Base-by-base conservation (phyloP, 2,329 filamentous ascomycete genomes). In the Nemania sp. region DNA sequence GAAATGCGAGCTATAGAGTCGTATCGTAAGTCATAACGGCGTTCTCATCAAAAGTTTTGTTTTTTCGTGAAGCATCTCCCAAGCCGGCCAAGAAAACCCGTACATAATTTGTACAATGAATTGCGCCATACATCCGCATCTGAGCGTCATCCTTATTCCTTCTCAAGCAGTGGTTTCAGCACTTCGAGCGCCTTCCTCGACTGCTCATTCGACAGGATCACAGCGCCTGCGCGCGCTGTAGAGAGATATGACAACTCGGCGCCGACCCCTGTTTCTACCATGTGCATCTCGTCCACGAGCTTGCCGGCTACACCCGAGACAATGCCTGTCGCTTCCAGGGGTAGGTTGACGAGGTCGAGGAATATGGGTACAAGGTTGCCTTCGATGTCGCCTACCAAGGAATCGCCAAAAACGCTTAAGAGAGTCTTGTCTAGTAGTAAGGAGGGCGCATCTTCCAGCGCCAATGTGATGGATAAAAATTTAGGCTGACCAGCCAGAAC, bases 221-320 rank as follows among this genome's bases (percentile, higher is more conserved):
- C 93, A 5, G 91, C 92, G 1, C 93, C 93, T 0, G 92, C 91
- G 36, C 88, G 82, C 4, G 91, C 91, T 0, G 93, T 97, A 56
- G 89, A 94, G 58, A 97, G 76, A 70, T 97, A 97, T 53, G 88
- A 93, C 73, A 97, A 86, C 69, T 97, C 91, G 1, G 90, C 83
- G 61, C 73, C 79, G 47, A 59, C 68, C 42, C 65, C 66, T 15
- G 60, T 68, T 55, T 76, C 74, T 28, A 70, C 69, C 62, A 75
- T 75, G 49, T 78, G 73, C 70, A 90, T 86, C 40, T 89, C 89
- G 44, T 89, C 84, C 1, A 91, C 88, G 23, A 97, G 77, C 49
- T 86, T 82, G 22, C 91, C 90, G 0, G 93, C 92, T 2, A 99
- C 90, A 23, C 94, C 93, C 63, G 92, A 97, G 3, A 99, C 91